phyloP scores from a whole-genome alignment of 2,329 filamentous ascomycete genomes.

The Nemania sp. region DNA sequence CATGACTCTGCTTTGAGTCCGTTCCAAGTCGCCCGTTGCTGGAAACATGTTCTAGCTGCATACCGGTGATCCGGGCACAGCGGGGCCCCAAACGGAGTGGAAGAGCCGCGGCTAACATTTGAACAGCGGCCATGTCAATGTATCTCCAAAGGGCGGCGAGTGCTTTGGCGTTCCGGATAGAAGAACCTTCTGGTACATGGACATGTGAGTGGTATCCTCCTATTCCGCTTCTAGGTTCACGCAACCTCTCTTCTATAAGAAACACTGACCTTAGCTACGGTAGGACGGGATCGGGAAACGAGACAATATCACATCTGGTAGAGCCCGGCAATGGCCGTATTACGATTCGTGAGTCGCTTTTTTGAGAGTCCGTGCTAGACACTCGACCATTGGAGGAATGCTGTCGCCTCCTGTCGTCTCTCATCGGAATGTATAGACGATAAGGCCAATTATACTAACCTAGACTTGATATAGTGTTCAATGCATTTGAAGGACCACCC shows the following conservation, averaged over 20 bases:
- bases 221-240: not conserved
- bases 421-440: not conserved
- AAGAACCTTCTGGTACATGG: constrained; percentile 68
- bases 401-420: not conserved
- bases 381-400: not conserved
- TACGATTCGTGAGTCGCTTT: constrained; percentile 63
- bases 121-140: constrained; percentile 71
- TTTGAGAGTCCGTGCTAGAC: not conserved
- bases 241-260: not conserved
- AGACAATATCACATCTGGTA: constrained; percentile 80
- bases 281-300: constrained; percentile 76
- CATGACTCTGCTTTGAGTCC: too few relatives aligned
- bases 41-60: not conserved
- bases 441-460: not conserved
- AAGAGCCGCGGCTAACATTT: constrained; percentile 9
- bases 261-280: not conserved
- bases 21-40: too few relatives aligned
- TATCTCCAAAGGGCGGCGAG: constrained; percentile 79
- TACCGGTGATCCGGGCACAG: too few relatives aligned
- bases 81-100: not conserved
- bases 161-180: constrained; percentile 52
- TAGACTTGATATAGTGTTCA: constrained; percentile 65
- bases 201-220: constrained; percentile 57
- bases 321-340: constrained; percentile 76
- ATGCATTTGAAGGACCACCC: constrained; percentile 55